Percentiles rank a stretch among this genome's conserved stretches.
These are phyloP conservation scores for Centrapalus pauciflorus DNA, from an alignment of 129 eudicot species.

Conservation along the genomic window DNA sequence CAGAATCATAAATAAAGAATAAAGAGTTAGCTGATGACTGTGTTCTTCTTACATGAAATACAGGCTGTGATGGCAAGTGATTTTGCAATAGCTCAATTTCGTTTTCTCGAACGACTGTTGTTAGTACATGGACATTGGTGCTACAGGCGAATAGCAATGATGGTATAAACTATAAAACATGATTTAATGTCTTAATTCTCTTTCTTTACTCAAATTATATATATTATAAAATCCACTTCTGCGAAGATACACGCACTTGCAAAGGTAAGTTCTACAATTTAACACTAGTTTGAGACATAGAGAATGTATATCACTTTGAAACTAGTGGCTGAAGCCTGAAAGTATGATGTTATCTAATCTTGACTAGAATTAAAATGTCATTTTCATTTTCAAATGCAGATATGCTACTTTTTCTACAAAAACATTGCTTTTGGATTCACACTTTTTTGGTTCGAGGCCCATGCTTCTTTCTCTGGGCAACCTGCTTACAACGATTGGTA, in stretches of 20 bases:
- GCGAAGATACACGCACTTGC: no score
- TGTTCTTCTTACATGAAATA: constrained; percentile 8
- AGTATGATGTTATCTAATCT: background rate
- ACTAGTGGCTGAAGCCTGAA: background rate
- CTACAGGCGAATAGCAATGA: constrained; percentile 90
- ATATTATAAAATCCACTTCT: no score
- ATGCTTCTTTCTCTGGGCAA: constrained; percentile 95
- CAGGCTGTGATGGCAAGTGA: constrained; percentile 99
- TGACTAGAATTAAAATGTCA: background rate
- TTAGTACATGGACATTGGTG: constrained; percentile 99
- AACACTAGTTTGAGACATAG: no score
- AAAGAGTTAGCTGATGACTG: background rate
- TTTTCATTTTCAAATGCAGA: constrained; percentile 38
- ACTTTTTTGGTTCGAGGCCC: constrained; percentile 94
- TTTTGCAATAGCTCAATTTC: constrained; percentile 87
- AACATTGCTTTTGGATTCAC: constrained; percentile 90
- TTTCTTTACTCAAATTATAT: constrained; percentile 4
- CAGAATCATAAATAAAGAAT: background rate
- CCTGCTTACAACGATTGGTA: constrained; percentile 99
- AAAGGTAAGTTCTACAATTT: no score
- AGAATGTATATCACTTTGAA: no score
- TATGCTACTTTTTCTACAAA: constrained; percentile 97
- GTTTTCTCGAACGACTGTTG: constrained; percentile 83
- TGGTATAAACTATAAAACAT: constrained; percentile 66
- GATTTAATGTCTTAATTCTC: background rate